Percentiles rank a stretch among this genome's conserved stretches.
Conservation (phyloP, 768 basidiomycete genomes). For the Cystobasidium ongulense region DNA sequence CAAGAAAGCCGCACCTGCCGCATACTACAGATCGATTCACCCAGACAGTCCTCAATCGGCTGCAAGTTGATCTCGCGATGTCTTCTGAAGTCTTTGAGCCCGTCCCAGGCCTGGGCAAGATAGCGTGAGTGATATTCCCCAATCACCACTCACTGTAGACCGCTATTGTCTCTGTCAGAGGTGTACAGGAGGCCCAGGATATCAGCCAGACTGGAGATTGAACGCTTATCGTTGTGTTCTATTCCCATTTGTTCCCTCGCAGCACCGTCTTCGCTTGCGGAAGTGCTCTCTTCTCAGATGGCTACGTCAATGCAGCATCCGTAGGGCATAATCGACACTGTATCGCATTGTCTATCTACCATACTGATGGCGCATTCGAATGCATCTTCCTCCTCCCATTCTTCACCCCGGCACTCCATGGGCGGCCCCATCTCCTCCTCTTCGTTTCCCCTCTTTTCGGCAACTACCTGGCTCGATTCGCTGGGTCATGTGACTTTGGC, state of each 20-base stretch:
- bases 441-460: not conserved
- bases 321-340: not conserved
- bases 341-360: too few species aligned
- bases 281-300: constrained; percentile 26
- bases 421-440: too few species aligned
- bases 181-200: too few species aligned
- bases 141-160: not conserved
- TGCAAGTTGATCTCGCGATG: not conserved
- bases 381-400: not conserved
- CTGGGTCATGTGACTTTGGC: not conserved
- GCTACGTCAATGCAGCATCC: constrained; percentile 23
- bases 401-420: too few species aligned
- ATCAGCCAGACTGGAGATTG: too few species aligned
- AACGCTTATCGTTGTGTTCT: too few species aligned
- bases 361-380: not conserved
- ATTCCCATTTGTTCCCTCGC: not conserved
- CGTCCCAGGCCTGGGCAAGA: constrained; percentile 1
- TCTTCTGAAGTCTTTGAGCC: not conserved
- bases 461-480: not conserved
- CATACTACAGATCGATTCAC: too few species aligned
- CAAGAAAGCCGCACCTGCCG: too few species aligned
- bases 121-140: not conserved
- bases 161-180: not conserved
- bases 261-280: constrained; percentile 28
- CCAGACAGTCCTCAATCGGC: too few species aligned